Conservation (phyloP, 1,284 basidiomycete species). For the Peniophora sp. region DNA sequence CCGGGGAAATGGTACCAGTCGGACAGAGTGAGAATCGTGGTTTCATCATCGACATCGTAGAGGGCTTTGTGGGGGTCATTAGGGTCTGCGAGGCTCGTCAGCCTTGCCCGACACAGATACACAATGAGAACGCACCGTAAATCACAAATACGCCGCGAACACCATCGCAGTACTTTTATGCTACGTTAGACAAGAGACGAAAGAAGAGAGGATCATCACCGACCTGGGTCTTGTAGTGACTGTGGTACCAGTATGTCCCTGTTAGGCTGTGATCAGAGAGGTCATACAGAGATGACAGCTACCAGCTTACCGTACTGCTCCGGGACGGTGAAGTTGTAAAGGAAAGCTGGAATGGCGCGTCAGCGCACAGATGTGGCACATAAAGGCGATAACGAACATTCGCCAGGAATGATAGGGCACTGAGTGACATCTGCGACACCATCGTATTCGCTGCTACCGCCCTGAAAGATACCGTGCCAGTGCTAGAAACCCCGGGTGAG, state of each 20-base stretch:
- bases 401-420: slow-evolving; percentile 41
- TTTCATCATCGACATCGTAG: slow-evolving; percentile 34
- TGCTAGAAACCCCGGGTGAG: slow-evolving; percentile 10
- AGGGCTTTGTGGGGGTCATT: slow-evolving; percentile 26
- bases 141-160: slow-evolving; percentile 16
- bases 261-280: not conserved
- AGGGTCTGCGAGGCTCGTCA: slow-evolving; percentile 14
- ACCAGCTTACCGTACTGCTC: slow-evolving; percentile 20
- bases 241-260: slow-evolving; percentile 13
- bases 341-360: not conserved
- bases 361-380: not conserved
- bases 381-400: slow-evolving; percentile 10
- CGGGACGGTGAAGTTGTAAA: not conserved
- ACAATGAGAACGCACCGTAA: slow-evolving; percentile 9
- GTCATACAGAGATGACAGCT: slow-evolving; percentile 4
- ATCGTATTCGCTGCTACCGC: slow-evolving; percentile 11
- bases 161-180: slow-evolving; percentile 1
- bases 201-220: slow-evolving; percentile 34
- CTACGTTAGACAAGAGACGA: not conserved
- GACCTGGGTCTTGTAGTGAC: slow-evolving; percentile 17
- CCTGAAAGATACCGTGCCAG: not conserved
- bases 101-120: not conserved
- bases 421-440: slow-evolving; percentile 29
- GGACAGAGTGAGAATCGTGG: not conserved
- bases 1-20: slow-evolving; percentile 1